Percentiles rank a stretch among this genome's conserved stretches.
Evolutionary conservation across 345 rosid species (phyloP).

Genomic region (Moricandia arvensis): DNA sequence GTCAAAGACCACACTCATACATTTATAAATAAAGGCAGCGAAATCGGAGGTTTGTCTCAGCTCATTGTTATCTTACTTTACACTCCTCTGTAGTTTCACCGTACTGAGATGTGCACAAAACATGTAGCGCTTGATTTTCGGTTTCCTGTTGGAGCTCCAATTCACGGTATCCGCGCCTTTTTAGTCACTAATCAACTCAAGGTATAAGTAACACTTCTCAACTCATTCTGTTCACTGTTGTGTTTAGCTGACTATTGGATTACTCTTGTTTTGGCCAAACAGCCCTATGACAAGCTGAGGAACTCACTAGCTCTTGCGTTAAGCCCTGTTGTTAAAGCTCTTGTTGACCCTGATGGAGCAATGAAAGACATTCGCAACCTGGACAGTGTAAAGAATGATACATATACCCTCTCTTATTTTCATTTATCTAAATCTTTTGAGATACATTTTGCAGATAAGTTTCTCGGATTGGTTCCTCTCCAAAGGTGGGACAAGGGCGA

Average conservation of each 20-base stretch:
- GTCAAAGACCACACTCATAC: constrained; percentile 98
- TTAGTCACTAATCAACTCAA: constrained; percentile 81
- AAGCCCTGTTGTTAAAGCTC: constrained; percentile 95
- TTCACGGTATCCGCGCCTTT: constrained; percentile 89
- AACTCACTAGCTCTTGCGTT: constrained; percentile 91
- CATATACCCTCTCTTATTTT: background rate
- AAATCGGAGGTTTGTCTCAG: constrained; percentile 66
- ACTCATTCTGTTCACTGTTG: background rate
- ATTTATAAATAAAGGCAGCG: constrained; percentile 86
- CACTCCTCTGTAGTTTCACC: background rate
- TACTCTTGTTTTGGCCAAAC: constrained; percentile 26
- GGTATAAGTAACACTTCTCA: constrained; percentile 40
- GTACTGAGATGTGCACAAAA: constrained; percentile 3
- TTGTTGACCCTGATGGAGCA: constrained; percentile 87
- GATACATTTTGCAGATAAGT: constrained; percentile 63
- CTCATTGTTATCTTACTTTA: constrained; percentile 4
- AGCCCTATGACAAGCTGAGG: constrained; percentile 94
- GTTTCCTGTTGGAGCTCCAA: constrained; percentile 89
- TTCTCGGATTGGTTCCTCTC: constrained; percentile 98
- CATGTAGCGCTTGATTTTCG: constrained; percentile 94
- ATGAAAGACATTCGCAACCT: constrained; percentile 80
- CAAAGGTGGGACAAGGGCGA: constrained; percentile 85
- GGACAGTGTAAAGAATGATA: constrained; percentile 62
- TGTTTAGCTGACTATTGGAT: background rate
- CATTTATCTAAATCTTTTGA: background rate